A percentile compares a stretch with the other conserved stretches of the same genome.
Evolutionary conservation across 208 protist species (phyloP).

Genomic region (Wallacemonas sp.): DNA sequence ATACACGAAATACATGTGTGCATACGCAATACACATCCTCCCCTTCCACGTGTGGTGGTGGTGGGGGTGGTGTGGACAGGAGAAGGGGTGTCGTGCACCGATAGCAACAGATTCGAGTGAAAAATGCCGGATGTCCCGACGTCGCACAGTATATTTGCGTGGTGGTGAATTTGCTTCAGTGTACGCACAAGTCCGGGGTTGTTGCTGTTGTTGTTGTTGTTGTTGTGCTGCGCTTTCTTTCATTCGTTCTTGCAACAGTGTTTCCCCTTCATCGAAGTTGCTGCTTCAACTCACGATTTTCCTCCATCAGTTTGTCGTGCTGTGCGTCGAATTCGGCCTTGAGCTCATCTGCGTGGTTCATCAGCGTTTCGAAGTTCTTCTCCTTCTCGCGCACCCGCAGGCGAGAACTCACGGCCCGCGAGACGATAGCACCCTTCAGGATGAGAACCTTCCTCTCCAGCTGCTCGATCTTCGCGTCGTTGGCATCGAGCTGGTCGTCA

Average conservation of each 20-base stretch:
- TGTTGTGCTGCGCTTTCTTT: not conserved
- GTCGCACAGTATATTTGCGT: too few relatives aligned
- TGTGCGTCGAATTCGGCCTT: constrained; percentile 59
- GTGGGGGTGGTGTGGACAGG: too few relatives aligned
- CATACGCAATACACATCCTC: too few relatives aligned
- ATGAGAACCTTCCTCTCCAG: constrained; percentile 72
- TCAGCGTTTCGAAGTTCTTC: constrained; percentile 49
- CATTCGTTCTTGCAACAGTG: not conserved
- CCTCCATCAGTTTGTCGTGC: constrained; percentile 40
- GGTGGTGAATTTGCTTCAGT: too few relatives aligned
- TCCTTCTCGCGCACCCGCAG: constrained; percentile 64
- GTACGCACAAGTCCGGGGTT: too few relatives aligned
- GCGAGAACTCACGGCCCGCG: constrained; percentile 52
- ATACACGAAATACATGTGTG: too few relatives aligned
- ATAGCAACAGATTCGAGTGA: too few relatives aligned
- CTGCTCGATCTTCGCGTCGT: constrained; percentile 77
- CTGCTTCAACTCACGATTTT: constrained; percentile 46
- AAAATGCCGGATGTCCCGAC: too few relatives aligned
- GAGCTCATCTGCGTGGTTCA: constrained; percentile 49
- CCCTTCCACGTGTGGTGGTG: too few relatives aligned
- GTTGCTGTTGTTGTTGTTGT: too few relatives aligned
- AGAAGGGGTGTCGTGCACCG: too few relatives aligned
- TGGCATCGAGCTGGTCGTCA: constrained; percentile 64
- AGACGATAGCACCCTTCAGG: constrained; percentile 70
- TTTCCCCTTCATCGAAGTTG: constrained; percentile 17